Percentiles rank a stretch among this genome's conserved stretches.
These are phyloP conservation scores for Ambrosia hybrid DNA, from an alignment of 140 eudicot genomes.

Conservation along the genomic window DNA sequence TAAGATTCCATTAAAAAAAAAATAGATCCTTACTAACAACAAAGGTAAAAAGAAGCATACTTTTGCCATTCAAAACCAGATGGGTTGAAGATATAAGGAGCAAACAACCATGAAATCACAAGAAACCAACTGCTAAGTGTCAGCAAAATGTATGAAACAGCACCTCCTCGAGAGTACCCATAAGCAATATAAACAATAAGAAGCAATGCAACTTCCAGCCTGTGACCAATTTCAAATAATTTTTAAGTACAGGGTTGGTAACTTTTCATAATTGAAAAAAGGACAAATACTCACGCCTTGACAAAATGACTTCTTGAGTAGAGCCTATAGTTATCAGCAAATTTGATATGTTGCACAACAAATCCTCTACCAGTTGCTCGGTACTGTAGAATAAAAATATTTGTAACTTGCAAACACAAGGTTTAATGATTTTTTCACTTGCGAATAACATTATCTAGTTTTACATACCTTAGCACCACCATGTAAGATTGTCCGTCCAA, in stretches of 20 bases:
- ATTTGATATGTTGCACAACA: constrained; percentile 96
- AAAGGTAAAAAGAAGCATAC: constrained; percentile 39
- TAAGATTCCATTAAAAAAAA: not conserved
- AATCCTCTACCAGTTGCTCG: constrained; percentile 99
- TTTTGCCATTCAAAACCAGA: constrained; percentile 99
- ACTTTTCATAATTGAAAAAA: not conserved
- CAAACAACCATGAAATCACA: constrained; percentile 96
- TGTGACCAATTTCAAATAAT: constrained; percentile 24
- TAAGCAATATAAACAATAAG: constrained; percentile 83
- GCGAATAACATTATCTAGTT: not conserved
- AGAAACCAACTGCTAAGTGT: constrained; percentile 99
- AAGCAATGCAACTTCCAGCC: constrained; percentile 95
- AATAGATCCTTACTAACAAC: not conserved
- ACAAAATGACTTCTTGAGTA: constrained; percentile 98
- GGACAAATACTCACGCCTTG: constrained; percentile 71
- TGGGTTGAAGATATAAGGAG: constrained; percentile 96
- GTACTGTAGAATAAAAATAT: constrained; percentile 51
- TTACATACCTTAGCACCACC: constrained; percentile 95
- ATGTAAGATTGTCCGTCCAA: constrained; percentile 97
- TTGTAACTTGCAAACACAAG: constrained; percentile 9
- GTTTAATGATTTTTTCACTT: not conserved
- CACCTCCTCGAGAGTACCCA: constrained; percentile 74
- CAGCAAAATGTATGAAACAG: constrained; percentile 67
- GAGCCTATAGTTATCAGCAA: constrained; percentile 96
- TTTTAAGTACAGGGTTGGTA: constrained; percentile 10